Percentiles rank a stretch among this genome's conserved stretches.
phyloP scores from a whole-genome alignment of 179 eudicot species.

The Silene noctiflora region DNA sequence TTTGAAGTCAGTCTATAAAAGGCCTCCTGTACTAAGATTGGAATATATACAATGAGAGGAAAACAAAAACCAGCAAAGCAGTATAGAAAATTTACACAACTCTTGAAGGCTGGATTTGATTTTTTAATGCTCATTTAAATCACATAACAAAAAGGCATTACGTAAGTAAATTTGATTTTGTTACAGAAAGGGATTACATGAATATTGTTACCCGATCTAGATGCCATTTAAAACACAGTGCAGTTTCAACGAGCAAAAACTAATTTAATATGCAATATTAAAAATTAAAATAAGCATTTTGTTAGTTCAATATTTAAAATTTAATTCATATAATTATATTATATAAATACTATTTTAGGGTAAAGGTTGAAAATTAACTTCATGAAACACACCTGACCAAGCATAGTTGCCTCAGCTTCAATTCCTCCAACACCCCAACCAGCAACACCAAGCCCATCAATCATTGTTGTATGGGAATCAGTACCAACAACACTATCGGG shows the following conservation, averaged over 20 bases:
- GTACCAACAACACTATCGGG: conserved; percentile 97
- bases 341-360: neutral
- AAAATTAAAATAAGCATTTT: neutral
- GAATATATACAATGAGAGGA: neutral
- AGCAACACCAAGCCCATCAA: conserved; percentile 94
- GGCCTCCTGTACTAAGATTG: neutral
- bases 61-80: no score
- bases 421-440: conserved; percentile 99
- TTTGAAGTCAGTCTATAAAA: neutral
- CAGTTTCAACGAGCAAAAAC: conserved; percentile 2
- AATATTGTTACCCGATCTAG: neutral
- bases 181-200: neutral
- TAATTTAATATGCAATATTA: neutral
- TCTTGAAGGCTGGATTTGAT: neutral
- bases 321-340: neutral
- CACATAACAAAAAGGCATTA: neutral
- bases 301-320: neutral
- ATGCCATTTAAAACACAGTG: neutral
- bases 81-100: neutral
- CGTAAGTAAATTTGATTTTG: neutral
- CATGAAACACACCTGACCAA: conserved; percentile 65
- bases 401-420: conserved; percentile 94
- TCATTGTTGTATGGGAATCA: conserved; percentile 93
- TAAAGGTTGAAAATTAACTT: neutral
- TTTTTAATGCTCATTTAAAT: neutral